These are phyloP conservation scores for Lithocarpus polystachyus DNA, from an alignment of 306 rosid species.

Conservation along the genomic window DNA sequence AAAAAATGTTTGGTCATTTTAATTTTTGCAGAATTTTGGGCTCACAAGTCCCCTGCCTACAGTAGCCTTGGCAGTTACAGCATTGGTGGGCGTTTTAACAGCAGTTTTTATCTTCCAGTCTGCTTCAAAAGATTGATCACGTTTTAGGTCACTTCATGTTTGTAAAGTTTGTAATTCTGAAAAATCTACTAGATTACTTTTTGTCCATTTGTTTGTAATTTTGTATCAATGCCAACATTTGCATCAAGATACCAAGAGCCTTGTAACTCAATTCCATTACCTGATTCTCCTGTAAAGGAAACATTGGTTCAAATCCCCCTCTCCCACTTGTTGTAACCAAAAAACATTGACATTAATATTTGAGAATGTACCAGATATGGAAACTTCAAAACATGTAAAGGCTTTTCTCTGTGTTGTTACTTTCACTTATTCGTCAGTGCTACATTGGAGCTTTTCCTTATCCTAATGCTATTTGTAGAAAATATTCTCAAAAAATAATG, in stretches of 20 bases:
- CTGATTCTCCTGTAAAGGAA: too few species aligned
- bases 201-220: conserved; percentile 31
- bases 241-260: background rate
- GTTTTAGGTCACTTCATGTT: conserved; percentile 2
- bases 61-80: conserved; percentile 81
- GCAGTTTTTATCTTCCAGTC: conserved; percentile 93
- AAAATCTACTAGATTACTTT: conserved; percentile 14
- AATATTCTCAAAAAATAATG: background rate
- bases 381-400: conserved; percentile 4
- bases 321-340: too few species aligned
- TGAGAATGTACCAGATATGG: conserved; percentile 15
- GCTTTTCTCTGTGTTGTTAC: conserved; percentile 1
- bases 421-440: conserved; percentile 4
- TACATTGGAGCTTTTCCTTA: background rate
- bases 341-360: conserved; percentile 22
- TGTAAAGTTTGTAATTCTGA: conserved; percentile 35
- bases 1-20: background rate
- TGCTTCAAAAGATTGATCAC: conserved; percentile 62
- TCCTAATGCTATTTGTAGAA: background rate
- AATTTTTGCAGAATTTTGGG: conserved; percentile 78
- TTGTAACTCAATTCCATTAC: too few species aligned
- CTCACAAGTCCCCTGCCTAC: conserved; percentile 67
- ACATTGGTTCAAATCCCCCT: too few species aligned
- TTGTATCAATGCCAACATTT: conserved; percentile 24
- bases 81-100: conserved; percentile 76